These are phyloP conservation scores for Pythium phragmitis DNA, from an alignment of 352 stramenopile species.

Conservation along the genomic window DNA sequence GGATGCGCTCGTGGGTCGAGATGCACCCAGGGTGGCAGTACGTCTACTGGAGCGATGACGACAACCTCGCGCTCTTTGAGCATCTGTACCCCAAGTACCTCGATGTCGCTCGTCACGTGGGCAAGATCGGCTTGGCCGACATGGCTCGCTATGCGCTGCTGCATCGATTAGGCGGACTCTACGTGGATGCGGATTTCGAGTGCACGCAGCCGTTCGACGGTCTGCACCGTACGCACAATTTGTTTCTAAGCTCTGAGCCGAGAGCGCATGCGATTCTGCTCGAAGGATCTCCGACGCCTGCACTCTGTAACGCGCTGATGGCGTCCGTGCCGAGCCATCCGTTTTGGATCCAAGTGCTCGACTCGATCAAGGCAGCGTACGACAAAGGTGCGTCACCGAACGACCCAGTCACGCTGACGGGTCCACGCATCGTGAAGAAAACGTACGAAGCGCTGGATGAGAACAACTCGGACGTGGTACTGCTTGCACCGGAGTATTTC, in stretches of 20 bases:
- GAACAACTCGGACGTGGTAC: conserved; percentile 15
- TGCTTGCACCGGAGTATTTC: conserved; percentile 46
- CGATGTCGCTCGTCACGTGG: conserved; percentile 17
- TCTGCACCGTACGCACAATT: conserved; percentile 28
- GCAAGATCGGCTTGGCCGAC: conserved; percentile 46
- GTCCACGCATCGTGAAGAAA: conserved; percentile 45
- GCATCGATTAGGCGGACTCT: conserved; percentile 48
- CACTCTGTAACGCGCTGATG: conserved; percentile 63
- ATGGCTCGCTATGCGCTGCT: conserved; percentile 60
- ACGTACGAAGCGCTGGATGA: conserved; percentile 30
- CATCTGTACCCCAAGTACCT: conserved; percentile 44
- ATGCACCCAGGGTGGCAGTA: conserved; percentile 47
- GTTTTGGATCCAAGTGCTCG: conserved; percentile 52
- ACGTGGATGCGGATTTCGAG: conserved; percentile 58
- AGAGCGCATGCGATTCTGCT: conserved; percentile 44
- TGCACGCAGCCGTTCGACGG: conserved; percentile 39
- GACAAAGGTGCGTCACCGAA: conserved; percentile 23
- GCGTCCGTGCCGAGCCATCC: conserved; percentile 42
- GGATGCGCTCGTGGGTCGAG: conserved; percentile 53
- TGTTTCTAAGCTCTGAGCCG: conserved; percentile 54
- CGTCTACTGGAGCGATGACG: conserved; percentile 57
- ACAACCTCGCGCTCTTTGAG: conserved; percentile 52
- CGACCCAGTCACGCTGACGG: conserved; percentile 46
- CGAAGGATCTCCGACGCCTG: conserved; percentile 30
- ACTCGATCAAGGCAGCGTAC: conserved; percentile 47